Percentiles rank a stretch among this genome's conserved stretches.
Evolutionary conservation across 1,139 yeast species (phyloP).

Genomic region (Yamadazyma triangularis): DNA sequence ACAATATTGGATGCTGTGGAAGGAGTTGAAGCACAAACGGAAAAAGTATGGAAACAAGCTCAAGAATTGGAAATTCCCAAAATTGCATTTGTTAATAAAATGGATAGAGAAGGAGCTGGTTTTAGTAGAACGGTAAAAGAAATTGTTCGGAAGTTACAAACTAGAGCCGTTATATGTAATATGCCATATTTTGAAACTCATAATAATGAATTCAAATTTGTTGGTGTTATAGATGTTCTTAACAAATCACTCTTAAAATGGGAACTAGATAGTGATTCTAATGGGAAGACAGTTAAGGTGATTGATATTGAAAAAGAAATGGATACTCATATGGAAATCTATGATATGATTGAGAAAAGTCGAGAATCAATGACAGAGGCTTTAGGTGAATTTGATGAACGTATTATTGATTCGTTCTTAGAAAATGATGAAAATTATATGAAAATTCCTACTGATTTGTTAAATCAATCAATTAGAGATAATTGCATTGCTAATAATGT

Average conservation of each 20-base stretch:
- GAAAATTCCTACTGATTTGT: constrained; percentile 47
- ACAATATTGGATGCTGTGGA: constrained; percentile 93
- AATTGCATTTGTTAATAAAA: constrained; percentile 80
- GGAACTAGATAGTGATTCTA: constrained; percentile 42
- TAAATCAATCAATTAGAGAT: constrained; percentile 56
- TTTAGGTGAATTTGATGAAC: constrained; percentile 76
- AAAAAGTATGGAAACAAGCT: constrained; percentile 94
- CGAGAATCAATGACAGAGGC: constrained; percentile 81
- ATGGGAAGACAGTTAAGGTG: constrained; percentile 56
- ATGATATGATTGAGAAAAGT: constrained; percentile 49
- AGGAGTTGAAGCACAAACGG: constrained; percentile 98
- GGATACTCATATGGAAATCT: constrained; percentile 22
- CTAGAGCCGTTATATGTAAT: constrained; percentile 69
- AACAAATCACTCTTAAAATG: constrained; percentile 63
- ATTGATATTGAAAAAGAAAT: constrained; percentile 30
- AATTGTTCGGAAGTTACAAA: constrained; percentile 70
- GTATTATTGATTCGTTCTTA: constrained; percentile 68
- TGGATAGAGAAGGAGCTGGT: constrained; percentile 97
- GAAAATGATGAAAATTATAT: constrained; percentile 69
- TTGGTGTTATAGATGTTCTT: constrained; percentile 82
- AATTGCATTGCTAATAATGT: constrained; percentile 57
- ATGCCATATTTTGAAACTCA: constrained; percentile 63
- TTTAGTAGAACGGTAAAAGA: constrained; percentile 87
- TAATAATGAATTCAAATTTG: constrained; percentile 43
- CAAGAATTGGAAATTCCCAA: constrained; percentile 62